Conservation (phyloP, 331 rosid genomes). For the Ulmus americana region DNA sequence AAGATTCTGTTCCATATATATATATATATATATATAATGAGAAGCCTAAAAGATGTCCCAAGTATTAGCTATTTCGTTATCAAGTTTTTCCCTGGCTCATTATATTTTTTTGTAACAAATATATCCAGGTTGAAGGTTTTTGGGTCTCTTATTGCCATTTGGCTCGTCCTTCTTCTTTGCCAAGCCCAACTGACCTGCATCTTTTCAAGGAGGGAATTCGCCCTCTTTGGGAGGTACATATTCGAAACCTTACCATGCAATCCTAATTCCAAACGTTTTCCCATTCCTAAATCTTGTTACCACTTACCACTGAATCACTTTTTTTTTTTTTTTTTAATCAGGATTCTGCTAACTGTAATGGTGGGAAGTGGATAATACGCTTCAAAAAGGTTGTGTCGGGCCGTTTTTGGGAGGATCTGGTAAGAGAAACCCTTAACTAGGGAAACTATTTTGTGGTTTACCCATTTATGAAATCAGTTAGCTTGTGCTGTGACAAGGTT, state of each 20-base stretch:
- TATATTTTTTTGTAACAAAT: background rate
- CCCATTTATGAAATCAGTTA: background rate
- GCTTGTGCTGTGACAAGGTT: background rate
- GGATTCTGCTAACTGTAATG: slow-evolving; percentile 95
- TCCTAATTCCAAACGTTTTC: slow-evolving; percentile 11
- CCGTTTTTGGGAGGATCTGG: slow-evolving; percentile 97
- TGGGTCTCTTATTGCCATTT: slow-evolving; percentile 89
- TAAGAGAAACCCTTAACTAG: slow-evolving; percentile 25
- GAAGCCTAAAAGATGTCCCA: background rate
- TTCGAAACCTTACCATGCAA: slow-evolving; percentile 4
- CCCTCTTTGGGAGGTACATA: slow-evolving; percentile 83
- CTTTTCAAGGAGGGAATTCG: slow-evolving; percentile 94
- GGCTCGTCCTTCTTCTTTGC: slow-evolving; percentile 74
- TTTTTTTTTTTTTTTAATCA: slow-evolving; percentile 22
- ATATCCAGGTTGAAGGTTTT: slow-evolving; percentile 74
- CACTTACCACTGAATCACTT: background rate
- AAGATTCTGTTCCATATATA: slow-evolving; percentile 12
- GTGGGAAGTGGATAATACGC: slow-evolving; percentile 96
- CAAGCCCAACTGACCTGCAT: slow-evolving; percentile 91
- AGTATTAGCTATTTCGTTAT: slow-evolving; percentile 4
- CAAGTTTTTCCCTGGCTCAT: background rate
- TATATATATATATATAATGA: background rate
- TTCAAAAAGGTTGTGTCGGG: slow-evolving; percentile 86
- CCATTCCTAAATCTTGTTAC: background rate
- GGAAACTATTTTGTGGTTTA: background rate